Base-by-base conservation (phyloP, 2,329 filamentous ascomycete species). In the Aspergillus pseudotamarii region DNA sequence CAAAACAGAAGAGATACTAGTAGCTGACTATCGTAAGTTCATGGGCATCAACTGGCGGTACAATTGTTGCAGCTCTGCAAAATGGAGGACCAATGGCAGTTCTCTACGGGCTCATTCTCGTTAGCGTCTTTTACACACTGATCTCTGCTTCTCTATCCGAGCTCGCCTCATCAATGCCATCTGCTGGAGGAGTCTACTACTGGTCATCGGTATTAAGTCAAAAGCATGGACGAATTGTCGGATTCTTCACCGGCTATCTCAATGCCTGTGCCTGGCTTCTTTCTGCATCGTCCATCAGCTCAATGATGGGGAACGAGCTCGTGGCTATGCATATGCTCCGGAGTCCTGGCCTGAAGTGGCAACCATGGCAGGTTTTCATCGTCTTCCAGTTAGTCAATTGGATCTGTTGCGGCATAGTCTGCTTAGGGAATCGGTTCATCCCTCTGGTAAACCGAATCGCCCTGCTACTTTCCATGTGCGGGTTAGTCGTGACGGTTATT, bases 31-130 rank as follows among this genome's bases (percentile, higher is more conserved):
- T 30, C 23, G 85, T 69, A 88, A 88, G 86, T 65, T 85, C 86
- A 4, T 89, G 86, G 86, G 81, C 85, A 36, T 83, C 85, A 5
- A 75, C 87, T n/a, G 86, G 85, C 21, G 86, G 86, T 3, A 87
- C 85, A 0, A 77, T 77, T 41, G 78, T 83, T 14, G 78, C 85
- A 34, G 83, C 84, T 32, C 82, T 87, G 56, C 82, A 82, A 69
- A 87, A 88, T 75, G 86, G 86, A 46, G 86, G 86, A 0, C 84
- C 86, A 0, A 85, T 86, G 8, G 85, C 85, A 0, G 84, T 88
- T 0, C 69, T 88, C 0, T 88, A 87, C 71, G 85, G 87, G 65
- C 84, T 88, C n/a, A 71, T 80, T 43, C 66, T 75, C 2, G 77
- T 77, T 43, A 77, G 74, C 30, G 64, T 80, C 16, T 86, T 85